phyloP scores from a whole-genome alignment of 495 filamentous ascomycete genomes.

The Podospora tetraspora region DNA sequence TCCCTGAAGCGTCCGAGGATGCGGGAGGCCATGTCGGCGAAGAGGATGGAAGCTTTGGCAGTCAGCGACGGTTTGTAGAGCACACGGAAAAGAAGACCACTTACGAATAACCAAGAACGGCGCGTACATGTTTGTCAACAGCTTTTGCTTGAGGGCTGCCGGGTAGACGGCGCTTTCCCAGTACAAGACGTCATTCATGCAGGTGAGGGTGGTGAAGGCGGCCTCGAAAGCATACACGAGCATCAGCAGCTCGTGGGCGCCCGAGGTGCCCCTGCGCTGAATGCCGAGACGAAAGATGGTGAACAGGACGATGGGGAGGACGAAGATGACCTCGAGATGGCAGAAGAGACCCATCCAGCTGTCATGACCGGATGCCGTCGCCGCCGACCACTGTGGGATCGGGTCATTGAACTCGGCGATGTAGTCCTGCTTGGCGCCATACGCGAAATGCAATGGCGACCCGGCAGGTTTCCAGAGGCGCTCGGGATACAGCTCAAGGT shows the following conservation, averaged over 20 bases:
- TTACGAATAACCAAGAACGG: constrained; percentile 70
- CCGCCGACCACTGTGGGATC: constrained; percentile 60
- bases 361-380: constrained; percentile 26
- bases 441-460: constrained; percentile 43
- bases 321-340: constrained; percentile 63
- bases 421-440: constrained; percentile 55
- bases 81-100: constrained; percentile 28
- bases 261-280: constrained; percentile 32
- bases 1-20: constrained; percentile 32
- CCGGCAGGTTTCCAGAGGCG: constrained; percentile 42
- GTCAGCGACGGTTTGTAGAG: constrained; percentile 11
- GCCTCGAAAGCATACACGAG: constrained; percentile 65
- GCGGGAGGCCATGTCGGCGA: constrained; percentile 38
- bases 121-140: constrained; percentile 53
- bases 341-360: constrained; percentile 67
- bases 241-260: constrained; percentile 56
- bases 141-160: constrained; percentile 47
- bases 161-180: constrained; percentile 46
- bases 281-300: constrained; percentile 30
- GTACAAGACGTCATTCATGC: constrained; percentile 51
- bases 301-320: constrained; percentile 65
- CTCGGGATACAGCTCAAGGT: constrained; percentile 58
- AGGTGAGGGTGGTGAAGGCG: constrained; percentile 66
- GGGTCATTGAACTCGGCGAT: constrained; percentile 67
- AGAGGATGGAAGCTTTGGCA: constrained; percentile 34